phyloP scores from a whole-genome alignment of 306 rosid genomes.

The Clitoria ternatea region DNA sequence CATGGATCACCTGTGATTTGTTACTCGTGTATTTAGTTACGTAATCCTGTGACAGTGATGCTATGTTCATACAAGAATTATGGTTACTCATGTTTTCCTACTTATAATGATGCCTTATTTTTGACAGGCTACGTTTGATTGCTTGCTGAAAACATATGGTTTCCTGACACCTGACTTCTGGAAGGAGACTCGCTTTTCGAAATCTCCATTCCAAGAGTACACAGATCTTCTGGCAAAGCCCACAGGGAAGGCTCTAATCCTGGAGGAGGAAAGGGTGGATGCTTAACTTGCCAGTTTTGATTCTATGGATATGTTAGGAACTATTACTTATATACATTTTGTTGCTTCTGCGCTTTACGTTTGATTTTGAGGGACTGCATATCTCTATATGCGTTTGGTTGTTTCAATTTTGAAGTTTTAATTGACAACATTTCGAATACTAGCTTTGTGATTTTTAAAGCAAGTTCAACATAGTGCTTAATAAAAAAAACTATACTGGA shows the following conservation, averaged over 20 bases:
- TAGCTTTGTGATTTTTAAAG: no score
- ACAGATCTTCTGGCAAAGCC: conserved; percentile 29
- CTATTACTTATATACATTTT: neutral
- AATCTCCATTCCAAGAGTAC: conserved; percentile 40
- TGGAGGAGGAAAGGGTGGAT: conserved; percentile 37
- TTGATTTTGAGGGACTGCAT: neutral
- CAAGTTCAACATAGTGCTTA: no score
- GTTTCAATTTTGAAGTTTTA: neutral
- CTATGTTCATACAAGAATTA: neutral
- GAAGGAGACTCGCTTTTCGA: conserved; percentile 37
- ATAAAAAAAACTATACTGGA: no score
- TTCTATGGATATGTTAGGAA: conserved; percentile 5
- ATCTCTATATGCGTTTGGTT: neutral
- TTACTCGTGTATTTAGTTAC: neutral
- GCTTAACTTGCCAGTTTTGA: conserved; percentile 15
- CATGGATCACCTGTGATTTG: neutral
- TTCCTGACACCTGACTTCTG: conserved; percentile 40
- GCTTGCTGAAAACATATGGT: conserved; percentile 33
- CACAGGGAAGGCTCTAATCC: conserved; percentile 17
- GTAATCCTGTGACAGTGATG: neutral
- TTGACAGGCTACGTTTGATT: conserved; percentile 33
- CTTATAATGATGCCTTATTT: neutral
- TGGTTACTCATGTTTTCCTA: neutral
- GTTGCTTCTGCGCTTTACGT: neutral
- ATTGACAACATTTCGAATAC: neutral